Evolutionary conservation across 129 eudicot genomes (phyloP).

Genomic region (Centaurea solstitialis): DNA sequence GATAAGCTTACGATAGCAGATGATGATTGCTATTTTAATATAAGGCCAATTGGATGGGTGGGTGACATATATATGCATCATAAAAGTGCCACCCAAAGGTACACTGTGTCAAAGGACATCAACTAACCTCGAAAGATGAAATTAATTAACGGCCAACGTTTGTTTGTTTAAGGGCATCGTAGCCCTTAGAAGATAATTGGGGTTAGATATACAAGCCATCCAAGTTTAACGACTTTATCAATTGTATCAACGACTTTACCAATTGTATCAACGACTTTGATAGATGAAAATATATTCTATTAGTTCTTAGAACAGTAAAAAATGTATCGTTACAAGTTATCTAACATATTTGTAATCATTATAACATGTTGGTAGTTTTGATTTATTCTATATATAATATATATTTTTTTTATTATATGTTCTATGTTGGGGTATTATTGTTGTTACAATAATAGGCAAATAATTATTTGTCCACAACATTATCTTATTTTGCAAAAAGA

Average conservation of each 20-base stretch:
- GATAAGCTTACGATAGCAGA: constrained; percentile 21
- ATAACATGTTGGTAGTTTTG: not conserved
- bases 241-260: no score
- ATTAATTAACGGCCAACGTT: not conserved
- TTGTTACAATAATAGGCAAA: not conserved
- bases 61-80: constrained; percentile 15
- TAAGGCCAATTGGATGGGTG: constrained; percentile 12
- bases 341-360: no score
- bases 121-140: not conserved
- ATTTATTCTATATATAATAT: not conserved
- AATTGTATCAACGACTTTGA: no score
- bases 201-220: no score
- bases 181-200: no score
- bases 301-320: not conserved
- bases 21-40: not conserved
- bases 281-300: not conserved
- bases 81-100: not conserved
- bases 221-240: no score
- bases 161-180: not conserved
- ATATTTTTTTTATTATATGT: no score
- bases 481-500: not conserved
- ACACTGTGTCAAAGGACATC: constrained; percentile 6
- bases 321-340: not conserved
- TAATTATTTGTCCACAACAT: not conserved
- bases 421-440: no score